Conservation (phyloP, 352 stramenopile species). For the Globisporangium emineosum region DNA sequence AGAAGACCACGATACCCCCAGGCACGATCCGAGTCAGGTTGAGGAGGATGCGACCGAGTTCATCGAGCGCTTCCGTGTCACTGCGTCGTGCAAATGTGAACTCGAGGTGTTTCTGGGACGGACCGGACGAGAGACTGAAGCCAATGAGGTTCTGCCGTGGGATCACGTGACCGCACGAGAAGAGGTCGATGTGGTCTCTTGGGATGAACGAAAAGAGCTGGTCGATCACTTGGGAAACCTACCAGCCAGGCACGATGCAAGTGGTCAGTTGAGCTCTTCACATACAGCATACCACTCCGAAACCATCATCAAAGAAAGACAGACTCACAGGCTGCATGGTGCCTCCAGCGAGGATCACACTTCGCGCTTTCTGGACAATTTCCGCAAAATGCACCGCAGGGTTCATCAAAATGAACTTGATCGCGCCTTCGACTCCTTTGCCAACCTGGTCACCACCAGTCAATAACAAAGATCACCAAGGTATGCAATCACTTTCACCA, state of each 20-base stretch:
- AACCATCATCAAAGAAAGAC: background rate
- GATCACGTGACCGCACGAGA: slow-evolving; percentile 99
- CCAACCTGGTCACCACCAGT: slow-evolving; percentile 24
- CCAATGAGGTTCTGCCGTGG: slow-evolving; percentile 88
- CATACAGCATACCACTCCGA: background rate
- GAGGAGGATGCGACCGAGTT: slow-evolving; percentile 93
- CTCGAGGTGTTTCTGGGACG: slow-evolving; percentile 89
- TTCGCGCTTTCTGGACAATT: slow-evolving; percentile 92
- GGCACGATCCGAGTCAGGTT: slow-evolving; percentile 91
- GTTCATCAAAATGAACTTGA: slow-evolving; percentile 97
- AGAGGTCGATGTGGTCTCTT: slow-evolving; percentile 86
- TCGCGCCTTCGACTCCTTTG: slow-evolving; percentile 45
- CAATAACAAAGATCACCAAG: slow-evolving; percentile 6
- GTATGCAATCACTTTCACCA: background rate
- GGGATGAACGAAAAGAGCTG: slow-evolving; percentile 90
- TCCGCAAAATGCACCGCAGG: slow-evolving; percentile 92
- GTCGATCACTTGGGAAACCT: slow-evolving; percentile 92
- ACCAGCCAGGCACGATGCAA: background rate
- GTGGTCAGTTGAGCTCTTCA: background rate
- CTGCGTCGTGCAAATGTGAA: slow-evolving; percentile 90
- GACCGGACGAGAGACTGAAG: slow-evolving; percentile 72
- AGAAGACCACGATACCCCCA: slow-evolving; percentile 96
- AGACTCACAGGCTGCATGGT: slow-evolving; percentile 93
- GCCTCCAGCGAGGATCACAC: slow-evolving; percentile 96
- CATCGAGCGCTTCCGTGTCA: slow-evolving; percentile 83